These are phyloP conservation scores for Coleophoma crateriformis DNA, from an alignment of 2,329 filamentous ascomycete genomes.

Conservation along the genomic window DNA sequence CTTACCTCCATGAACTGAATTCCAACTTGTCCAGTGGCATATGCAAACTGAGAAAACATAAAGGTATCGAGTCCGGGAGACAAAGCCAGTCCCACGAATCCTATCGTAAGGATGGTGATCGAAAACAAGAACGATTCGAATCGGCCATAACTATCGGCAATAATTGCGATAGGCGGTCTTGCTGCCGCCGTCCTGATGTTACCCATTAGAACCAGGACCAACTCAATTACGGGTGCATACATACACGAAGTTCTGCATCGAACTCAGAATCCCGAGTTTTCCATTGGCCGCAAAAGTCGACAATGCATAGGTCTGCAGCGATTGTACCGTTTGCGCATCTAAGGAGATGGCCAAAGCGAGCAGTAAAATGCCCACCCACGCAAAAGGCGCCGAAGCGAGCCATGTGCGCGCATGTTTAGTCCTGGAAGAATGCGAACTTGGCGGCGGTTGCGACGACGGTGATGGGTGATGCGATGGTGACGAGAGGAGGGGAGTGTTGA, in stretches of 20 bases:
- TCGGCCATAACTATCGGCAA: conserved; percentile 1
- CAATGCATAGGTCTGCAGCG: conserved; percentile 1
- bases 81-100: not conserved
- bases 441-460: not conserved
- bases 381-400: not conserved
- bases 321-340: not conserved
- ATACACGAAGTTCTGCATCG: conserved; percentile 3
- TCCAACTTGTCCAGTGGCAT: not conserved
- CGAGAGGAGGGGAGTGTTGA: not conserved
- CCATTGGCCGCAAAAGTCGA: conserved; percentile 1
- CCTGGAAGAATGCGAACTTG: no score
- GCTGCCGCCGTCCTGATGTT: not conserved
- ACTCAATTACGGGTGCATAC: not conserved
- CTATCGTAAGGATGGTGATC: not conserved
- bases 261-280: conserved; percentile 1
- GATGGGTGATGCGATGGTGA: not conserved
- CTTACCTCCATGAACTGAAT: conserved; percentile 2
- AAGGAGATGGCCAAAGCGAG: conserved; percentile 1
- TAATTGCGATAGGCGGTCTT: conserved; percentile 1
- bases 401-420: not conserved
- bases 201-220: not conserved
- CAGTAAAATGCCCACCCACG: conserved; percentile 1
- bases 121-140: not conserved
- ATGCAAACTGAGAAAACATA: conserved; percentile 1
- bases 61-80: not conserved